These are phyloP conservation scores for Logfia minima DNA, from an alignment of 129 eudicot genomes.

Conservation along the genomic window DNA sequence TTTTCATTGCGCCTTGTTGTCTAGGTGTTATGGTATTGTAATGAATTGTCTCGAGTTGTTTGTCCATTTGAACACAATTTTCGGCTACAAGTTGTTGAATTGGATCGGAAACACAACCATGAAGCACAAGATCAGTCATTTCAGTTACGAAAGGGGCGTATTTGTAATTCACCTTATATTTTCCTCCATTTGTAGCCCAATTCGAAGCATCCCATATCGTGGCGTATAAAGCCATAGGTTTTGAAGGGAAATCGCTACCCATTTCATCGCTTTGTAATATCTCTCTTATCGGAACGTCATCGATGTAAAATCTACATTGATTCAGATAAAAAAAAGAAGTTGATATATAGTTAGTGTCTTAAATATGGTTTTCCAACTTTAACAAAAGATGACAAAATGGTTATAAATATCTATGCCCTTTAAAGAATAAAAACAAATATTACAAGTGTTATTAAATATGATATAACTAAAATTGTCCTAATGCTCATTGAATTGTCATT, in stretches of 20 bases:
- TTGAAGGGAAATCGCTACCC: conserved; percentile 89
- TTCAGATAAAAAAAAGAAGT: neutral
- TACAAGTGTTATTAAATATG: conserved; percentile 2
- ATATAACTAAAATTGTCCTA: neutral
- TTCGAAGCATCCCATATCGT: conserved; percentile 97
- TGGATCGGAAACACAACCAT: conserved; percentile 73
- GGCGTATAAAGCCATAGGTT: conserved; percentile 93
- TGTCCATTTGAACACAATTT: conserved; percentile 31
- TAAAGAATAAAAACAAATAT: neutral
- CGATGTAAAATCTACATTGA: conserved; percentile 67
- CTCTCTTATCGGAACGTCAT: conserved; percentile 79
- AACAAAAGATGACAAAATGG: neutral
- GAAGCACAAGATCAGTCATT: conserved; percentile 72
- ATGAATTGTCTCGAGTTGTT: conserved; percentile 40
- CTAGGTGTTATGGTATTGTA: conserved; percentile 44
- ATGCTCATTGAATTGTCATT: conserved; percentile 22
- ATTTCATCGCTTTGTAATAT: conserved; percentile 54
- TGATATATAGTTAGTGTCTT: neutral
- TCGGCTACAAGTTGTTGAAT: conserved; percentile 41
- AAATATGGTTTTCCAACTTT: neutral
- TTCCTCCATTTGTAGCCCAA: conserved; percentile 95
- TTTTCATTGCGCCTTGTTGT: conserved; percentile 59
- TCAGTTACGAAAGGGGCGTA: conserved; percentile 82
- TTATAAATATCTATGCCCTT: conserved; percentile 34
- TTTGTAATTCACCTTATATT: conserved; percentile 75